Conservation (phyloP, 352 stramenopile species). For the Phytophthora hibernalis region DNA sequence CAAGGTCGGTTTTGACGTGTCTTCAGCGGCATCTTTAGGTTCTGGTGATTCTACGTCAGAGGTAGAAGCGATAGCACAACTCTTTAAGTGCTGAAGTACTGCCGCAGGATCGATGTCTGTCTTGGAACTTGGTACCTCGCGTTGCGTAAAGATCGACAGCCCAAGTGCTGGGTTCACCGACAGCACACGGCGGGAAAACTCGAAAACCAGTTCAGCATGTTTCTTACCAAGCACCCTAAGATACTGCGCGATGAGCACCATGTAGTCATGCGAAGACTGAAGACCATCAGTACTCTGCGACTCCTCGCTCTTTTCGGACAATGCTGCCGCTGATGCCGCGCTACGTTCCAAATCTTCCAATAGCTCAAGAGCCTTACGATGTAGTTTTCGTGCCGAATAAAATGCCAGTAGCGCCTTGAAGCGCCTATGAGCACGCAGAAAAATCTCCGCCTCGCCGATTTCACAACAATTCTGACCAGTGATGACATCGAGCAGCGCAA, state of each 20-base stretch:
- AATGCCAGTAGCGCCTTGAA: slow-evolving; percentile 73
- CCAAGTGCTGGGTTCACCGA: slow-evolving; percentile 60
- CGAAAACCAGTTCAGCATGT: slow-evolving; percentile 77
- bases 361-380: slow-evolving; percentile 83
- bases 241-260: slow-evolving; percentile 72
- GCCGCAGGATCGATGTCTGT: slow-evolving; percentile 71
- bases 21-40: slow-evolving; percentile 14
- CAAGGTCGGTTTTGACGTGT: slow-evolving; percentile 32
- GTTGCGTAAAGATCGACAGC: slow-evolving; percentile 82
- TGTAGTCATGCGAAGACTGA: slow-evolving; percentile 56
- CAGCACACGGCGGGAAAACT: slow-evolving; percentile 81
- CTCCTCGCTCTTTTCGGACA: slow-evolving; percentile 6
- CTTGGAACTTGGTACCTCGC: slow-evolving; percentile 50
- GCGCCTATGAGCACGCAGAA: slow-evolving; percentile 70
- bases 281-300: slow-evolving; percentile 20
- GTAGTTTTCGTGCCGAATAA: slow-evolving; percentile 72
- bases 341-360: slow-evolving; percentile 81
- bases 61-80: slow-evolving; percentile 41
- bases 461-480: slow-evolving; percentile 67
- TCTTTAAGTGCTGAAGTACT: slow-evolving; percentile 77
- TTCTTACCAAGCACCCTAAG: slow-evolving; percentile 68
- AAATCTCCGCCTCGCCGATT: slow-evolving; percentile 78
- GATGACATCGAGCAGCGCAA: slow-evolving; percentile 64
- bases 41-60: not conserved
- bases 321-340: slow-evolving; percentile 34